A percentile compares a stretch with the other conserved stretches of the same genome.
phyloP scores from a whole-genome alignment of 768 basidiomycete genomes.

The Cystobasidium tubakii region DNA sequence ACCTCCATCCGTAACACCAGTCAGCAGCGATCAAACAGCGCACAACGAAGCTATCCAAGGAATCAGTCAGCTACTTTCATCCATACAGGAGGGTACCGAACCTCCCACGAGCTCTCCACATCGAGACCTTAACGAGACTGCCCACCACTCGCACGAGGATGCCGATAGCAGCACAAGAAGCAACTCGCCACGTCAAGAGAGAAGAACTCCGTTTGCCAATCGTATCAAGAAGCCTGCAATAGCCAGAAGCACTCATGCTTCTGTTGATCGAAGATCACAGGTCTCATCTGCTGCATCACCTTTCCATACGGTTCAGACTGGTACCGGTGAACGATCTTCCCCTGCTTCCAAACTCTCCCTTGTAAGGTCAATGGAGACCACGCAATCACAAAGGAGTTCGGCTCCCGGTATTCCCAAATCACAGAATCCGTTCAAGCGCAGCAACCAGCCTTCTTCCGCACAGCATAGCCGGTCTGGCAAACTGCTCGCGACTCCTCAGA shows the following conservation, averaged over 20 bases:
- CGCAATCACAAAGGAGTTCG: not conserved
- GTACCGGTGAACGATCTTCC: too few relatives aligned
- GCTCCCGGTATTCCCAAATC: not conserved
- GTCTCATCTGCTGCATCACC: too few relatives aligned
- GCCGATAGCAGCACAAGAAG: not conserved
- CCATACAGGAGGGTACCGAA: constrained; percentile 4
- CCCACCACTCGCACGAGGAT: not conserved
- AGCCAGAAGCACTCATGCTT: too few relatives aligned
- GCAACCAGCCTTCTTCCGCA: not conserved
- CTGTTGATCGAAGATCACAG: too few relatives aligned
- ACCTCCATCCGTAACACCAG: not conserved
- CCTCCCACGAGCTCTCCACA: constrained; percentile 2
- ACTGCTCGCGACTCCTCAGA: not conserved
- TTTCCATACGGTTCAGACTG: too few relatives aligned
- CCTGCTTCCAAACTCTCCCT: not conserved
- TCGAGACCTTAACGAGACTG: not conserved
- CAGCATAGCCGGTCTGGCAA: not conserved
- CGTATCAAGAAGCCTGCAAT: too few relatives aligned
- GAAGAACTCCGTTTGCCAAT: too few relatives aligned
- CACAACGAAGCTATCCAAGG: not conserved
- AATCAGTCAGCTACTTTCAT: not conserved
- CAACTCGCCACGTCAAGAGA: not conserved
- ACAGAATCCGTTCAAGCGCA: not conserved
- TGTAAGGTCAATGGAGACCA: not conserved
- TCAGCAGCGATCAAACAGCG: not conserved